Conservation (phyloP, 1,284 basidiomycete genomes). For the Dichomitus squalens region DNA sequence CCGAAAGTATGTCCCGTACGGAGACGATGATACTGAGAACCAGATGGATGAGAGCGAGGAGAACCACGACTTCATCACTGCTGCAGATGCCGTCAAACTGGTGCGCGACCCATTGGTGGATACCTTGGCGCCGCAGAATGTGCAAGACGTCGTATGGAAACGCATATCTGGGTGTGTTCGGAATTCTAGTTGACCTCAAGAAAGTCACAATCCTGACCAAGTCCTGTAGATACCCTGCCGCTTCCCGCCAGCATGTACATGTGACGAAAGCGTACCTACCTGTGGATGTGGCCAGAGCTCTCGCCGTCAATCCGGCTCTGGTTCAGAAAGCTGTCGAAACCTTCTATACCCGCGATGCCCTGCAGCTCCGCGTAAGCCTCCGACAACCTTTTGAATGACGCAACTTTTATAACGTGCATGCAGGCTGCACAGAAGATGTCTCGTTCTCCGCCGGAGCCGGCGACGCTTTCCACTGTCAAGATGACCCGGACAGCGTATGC, state of each 20-base stretch:
- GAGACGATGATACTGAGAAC: constrained; percentile 54
- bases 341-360: constrained; percentile 91
- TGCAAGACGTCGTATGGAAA: constrained; percentile 69
- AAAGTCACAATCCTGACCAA: constrained; percentile 5
- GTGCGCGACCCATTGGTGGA: constrained; percentile 54
- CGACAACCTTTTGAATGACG: not conserved
- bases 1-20: constrained; percentile 41
- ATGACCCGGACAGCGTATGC: constrained; percentile 93
- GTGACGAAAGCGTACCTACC: constrained; percentile 82
- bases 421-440: constrained; percentile 87
- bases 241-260: constrained; percentile 76
- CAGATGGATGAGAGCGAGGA: constrained; percentile 42
- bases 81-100: constrained; percentile 67
- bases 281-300: constrained; percentile 71
- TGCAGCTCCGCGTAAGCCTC: constrained; percentile 77
- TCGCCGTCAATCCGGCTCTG: constrained; percentile 67
- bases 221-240: constrained; percentile 66
- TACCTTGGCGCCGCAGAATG: constrained; percentile 60
- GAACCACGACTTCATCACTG: constrained; percentile 56
- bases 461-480: constrained; percentile 60
- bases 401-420: not conserved
- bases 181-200: not conserved
- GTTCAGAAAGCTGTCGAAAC: constrained; percentile 86
- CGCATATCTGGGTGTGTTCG: constrained; percentile 62
- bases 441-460: constrained; percentile 79